Conservation (phyloP, 768 basidiomycete genomes). For the Galerina sulciceps region DNA sequence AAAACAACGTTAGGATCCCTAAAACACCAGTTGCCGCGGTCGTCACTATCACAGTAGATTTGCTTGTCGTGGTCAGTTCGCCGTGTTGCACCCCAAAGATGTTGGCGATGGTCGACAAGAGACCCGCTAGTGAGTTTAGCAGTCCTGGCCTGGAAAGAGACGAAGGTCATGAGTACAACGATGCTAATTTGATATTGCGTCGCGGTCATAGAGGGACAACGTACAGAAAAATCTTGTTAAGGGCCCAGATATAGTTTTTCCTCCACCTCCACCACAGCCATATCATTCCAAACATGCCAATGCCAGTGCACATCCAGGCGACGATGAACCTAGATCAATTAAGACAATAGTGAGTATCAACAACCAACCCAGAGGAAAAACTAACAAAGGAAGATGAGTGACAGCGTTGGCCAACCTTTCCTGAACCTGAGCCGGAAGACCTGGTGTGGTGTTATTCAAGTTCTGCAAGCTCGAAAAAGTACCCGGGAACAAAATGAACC, state of each 20-base stretch:
- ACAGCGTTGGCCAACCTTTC: conserved; percentile 38
- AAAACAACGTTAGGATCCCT: conserved; percentile 42
- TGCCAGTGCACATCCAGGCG: conserved; percentile 57
- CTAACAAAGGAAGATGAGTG: conserved; percentile 51
- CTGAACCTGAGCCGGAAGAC: conserved; percentile 25
- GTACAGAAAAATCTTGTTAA: conserved; percentile 61
- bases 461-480: conserved; percentile 57
- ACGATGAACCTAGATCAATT: conserved; percentile 48
- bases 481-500: conserved; percentile 65
- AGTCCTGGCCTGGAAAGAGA: conserved; percentile 49
- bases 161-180: neutral
- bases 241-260: conserved; percentile 61
- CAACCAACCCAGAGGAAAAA: neutral
- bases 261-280: conserved; percentile 67
- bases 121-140: conserved; percentile 58
- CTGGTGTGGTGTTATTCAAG: conserved; percentile 22
- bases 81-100: conserved; percentile 55
- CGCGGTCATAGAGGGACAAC: conserved; percentile 13
- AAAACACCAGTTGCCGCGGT: conserved; percentile 40
- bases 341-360: neutral
- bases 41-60: conserved; percentile 54
- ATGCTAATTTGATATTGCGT: neutral
- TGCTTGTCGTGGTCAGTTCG: conserved; percentile 44
- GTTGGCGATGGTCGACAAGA: conserved; percentile 57
- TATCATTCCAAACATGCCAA: conserved; percentile 57